Base-by-base conservation (phyloP, 495 filamentous ascomycete genomes). In the Xylaria grammica region DNA sequence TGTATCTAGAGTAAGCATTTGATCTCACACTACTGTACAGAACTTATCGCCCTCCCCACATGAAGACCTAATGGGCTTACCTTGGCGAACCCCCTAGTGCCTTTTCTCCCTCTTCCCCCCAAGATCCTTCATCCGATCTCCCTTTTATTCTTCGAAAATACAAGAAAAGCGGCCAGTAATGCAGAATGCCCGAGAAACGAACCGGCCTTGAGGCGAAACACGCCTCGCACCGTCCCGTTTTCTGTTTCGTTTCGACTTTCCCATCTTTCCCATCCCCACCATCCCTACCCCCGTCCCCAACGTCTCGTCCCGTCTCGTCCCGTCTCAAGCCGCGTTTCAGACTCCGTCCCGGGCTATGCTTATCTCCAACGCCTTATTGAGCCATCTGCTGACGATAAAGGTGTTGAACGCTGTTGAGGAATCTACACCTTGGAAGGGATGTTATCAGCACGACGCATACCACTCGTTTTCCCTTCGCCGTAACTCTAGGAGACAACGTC, bases 311-410 rank as follows among this genome's bases (percentile, higher is more conserved):
- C 51, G 51, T 53, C 51, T n/a, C 32, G 26, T 26, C 30, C 52
- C 52, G 52, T 40, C 52, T 59, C 42, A 59, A 59, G 56, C 56
- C 56, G 56, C 42, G 56, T 59, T 59, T 59, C 56, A 59, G 42
- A 48, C 27, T 2, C 26, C 7, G 40, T 6, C 40, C 19, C 7
- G 6, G 11, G 24, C 8, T 30, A 58, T 58, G 26, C 54, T 58
- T 58, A 45, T 36, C 32, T 4, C 32, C 32, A 36, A 36, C 11
- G 11, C 11, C 32, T 36, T 36, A 36, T 58, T 38, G 17, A 44
- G 40, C 4, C 40, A 44, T 36, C 34, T 36, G 11, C 34, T 36
- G 34, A 6, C 5, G 34, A 11, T 36, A 36, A 36, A 36, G 5
- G n/a, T 36, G 3, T 44, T 4, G 17, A 44, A n/a, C 15, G 40